Evolutionary conservation across 2,329 filamentous ascomycete genomes (phyloP), one percentile per base, ranked within the genome.

Genomic region (Penicillium sp.): DNA sequence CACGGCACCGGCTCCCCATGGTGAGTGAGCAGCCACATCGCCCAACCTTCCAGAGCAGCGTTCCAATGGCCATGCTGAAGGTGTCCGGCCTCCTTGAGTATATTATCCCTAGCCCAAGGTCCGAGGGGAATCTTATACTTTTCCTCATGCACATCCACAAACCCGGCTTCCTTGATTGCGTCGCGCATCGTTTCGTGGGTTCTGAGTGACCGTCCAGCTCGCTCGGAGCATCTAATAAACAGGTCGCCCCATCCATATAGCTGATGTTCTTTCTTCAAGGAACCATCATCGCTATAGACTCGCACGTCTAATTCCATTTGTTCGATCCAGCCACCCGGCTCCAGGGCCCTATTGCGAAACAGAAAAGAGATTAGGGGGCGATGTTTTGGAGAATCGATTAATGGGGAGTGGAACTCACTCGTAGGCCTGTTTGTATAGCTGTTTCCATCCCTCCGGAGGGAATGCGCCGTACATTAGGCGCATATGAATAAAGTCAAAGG

Each of bases 11-110:
- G 69, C 21, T 60, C 62, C 1, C 69, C 69, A 50, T 54, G 64
- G 15, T 67, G 61, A 15, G 65, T 70, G 25, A 71, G 61, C 29
- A 71, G 60, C 58, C 64, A 70, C 66, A 71, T 69, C 1, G 66
- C 69, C 62, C 64, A 70, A 4, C 69, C 69, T 33, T 71, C 68
- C 7, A 71, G 43, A 19, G 62, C 69, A 25, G 67, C 51, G 10
- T 62, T 69, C 69, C 69, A 70, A 21, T 71, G 68, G 12, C 50
- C 47, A 41, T 55, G 52, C 25, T 65, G 58, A 23, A 66, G 78
- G 13, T 62, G 59, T 5, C 82, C 83, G 1, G 84, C 66, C 53
- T 71, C 63, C 54, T 73, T 71, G 27, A 72, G 56, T 7, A 56
- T 35, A 17, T 56, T 54, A 46, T 73, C 69, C 47, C 60, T 70